These are phyloP conservation scores for Mycena pura DNA, from an alignment of 768 basidiomycete species.

Conservation along the genomic window DNA sequence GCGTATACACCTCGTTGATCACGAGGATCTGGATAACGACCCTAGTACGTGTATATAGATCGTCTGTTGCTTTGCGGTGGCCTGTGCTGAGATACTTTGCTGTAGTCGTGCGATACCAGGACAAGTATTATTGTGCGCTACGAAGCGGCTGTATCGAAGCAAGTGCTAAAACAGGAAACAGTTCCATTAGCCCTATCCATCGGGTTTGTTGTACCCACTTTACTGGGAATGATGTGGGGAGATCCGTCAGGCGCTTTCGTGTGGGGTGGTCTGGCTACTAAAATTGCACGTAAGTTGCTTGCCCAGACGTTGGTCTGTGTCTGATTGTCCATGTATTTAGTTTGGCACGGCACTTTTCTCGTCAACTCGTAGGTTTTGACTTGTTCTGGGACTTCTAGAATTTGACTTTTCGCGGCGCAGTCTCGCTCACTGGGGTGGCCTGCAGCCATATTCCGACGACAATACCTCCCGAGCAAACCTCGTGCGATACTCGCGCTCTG, in stretches of 20 bases:
- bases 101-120: conserved; percentile 72
- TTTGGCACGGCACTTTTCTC: conserved; percentile 76
- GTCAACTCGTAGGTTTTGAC: conserved; percentile 66
- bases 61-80: too few species aligned
- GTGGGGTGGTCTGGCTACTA: conserved; percentile 71
- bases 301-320: neutral
- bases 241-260: conserved; percentile 70
- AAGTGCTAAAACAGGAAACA: conserved; percentile 30
- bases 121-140: conserved; percentile 55
- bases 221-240: conserved; percentile 60
- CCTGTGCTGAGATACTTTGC: neutral
- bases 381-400: neutral
- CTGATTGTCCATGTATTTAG: conserved; percentile 34
- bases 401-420: conserved; percentile 38
- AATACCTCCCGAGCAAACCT: conserved; percentile 77
- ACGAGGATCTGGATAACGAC: conserved; percentile 70
- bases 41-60: conserved; percentile 52
- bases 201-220: conserved; percentile 63
- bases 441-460: conserved; percentile 82
- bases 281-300: conserved; percentile 57
- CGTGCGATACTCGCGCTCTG: conserved; percentile 43
- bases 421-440: conserved; percentile 79
- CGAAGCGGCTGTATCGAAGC: neutral
- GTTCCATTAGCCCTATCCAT: conserved; percentile 65
- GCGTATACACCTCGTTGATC: conserved; percentile 65